phyloP scores from a whole-genome alignment of 225 moss, liverwort and hornwort genomes.

The Neckera pumila region DNA sequence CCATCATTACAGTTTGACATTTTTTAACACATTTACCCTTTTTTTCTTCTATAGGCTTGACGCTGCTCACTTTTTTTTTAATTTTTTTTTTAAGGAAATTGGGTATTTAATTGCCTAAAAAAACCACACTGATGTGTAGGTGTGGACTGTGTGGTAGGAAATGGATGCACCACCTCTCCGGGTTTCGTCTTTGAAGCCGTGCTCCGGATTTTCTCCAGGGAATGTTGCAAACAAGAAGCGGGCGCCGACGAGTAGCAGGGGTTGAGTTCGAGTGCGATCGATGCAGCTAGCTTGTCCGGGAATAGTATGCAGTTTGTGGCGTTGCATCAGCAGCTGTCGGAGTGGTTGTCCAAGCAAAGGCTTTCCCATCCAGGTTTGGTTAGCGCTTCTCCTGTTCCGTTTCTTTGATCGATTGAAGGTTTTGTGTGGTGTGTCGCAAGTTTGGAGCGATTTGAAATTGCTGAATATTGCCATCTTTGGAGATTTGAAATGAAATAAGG shows the following conservation, averaged over 20 bases:
- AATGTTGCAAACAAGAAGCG: neutral
- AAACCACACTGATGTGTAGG: no score
- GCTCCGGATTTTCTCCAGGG: neutral
- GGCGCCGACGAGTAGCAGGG: neutral
- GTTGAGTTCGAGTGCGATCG: neutral
- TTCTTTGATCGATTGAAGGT: neutral
- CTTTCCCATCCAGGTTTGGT: conserved; percentile 65
- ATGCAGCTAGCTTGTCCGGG: conserved; percentile 21
- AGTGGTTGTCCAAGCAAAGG: conserved; percentile 69
- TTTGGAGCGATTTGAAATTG: neutral
- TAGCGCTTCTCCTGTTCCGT: neutral
- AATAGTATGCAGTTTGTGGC: conserved; percentile 32
- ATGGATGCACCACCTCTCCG: neutral
- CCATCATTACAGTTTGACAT: no score
- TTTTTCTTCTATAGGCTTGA: no score
- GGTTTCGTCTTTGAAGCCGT: neutral
- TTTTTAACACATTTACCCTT: no score
- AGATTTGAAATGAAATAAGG: neutral
- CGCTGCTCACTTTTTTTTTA: no score
- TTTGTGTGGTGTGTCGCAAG: neutral
- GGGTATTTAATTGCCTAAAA: no score
- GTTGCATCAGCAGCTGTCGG: conserved; percentile 42
- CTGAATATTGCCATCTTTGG: neutral
- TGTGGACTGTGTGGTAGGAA: neutral
- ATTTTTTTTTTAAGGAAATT: no score